These are phyloP conservation scores for Raffaelea arxii DNA, from an alignment of 2,329 filamentous ascomycete species.

Conservation along the genomic window DNA sequence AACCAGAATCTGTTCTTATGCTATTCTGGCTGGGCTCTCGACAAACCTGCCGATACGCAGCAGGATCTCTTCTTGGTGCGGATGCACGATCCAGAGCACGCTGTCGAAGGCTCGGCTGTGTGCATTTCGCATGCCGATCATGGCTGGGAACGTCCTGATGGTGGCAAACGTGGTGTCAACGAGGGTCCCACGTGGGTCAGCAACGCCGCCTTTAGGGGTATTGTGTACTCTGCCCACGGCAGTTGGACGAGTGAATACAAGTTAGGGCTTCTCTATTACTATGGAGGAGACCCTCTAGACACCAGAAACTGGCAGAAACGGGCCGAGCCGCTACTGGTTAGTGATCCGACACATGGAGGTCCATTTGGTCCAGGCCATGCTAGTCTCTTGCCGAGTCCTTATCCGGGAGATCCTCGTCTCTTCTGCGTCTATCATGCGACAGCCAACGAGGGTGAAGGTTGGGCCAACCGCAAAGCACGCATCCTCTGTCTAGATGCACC, in stretches of 20 bases:
- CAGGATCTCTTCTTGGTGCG: conserved; percentile 14
- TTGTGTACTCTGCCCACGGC: conserved; percentile 14
- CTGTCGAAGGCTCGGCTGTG: conserved; percentile 5
- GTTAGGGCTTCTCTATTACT: conserved; percentile 10
- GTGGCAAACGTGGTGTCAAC: conserved; percentile 12
- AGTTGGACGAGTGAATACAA: conserved; percentile 16
- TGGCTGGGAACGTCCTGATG: conserved; percentile 13
- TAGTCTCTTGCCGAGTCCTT: conserved; percentile 10
- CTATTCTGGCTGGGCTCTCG: conserved; percentile 15
- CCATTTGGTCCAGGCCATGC: conserved; percentile 14
- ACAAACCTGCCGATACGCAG: conserved; percentile 11
- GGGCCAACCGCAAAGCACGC: conserved; percentile 13
- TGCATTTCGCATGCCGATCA: conserved; percentile 12
- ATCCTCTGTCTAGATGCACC: conserved; percentile 9
- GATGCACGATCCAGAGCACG: conserved; percentile 13
- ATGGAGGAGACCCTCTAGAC: conserved; percentile 10
- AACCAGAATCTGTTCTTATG: conserved; percentile 11
- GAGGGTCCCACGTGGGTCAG: conserved; percentile 14
- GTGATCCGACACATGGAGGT: conserved; percentile 1
- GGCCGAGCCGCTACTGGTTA: conserved; percentile 3
- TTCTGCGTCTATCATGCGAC: conserved; percentile 14
- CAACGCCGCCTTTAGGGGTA: conserved; percentile 11
- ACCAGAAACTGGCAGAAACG: conserved; percentile 9
- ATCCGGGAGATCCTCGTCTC: conserved; percentile 9
- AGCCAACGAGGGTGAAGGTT: conserved; percentile 11